Evolutionary conservation across 176 grass and related monocot species (phyloP).

Genomic region (Cymbopogon citratus): DNA sequence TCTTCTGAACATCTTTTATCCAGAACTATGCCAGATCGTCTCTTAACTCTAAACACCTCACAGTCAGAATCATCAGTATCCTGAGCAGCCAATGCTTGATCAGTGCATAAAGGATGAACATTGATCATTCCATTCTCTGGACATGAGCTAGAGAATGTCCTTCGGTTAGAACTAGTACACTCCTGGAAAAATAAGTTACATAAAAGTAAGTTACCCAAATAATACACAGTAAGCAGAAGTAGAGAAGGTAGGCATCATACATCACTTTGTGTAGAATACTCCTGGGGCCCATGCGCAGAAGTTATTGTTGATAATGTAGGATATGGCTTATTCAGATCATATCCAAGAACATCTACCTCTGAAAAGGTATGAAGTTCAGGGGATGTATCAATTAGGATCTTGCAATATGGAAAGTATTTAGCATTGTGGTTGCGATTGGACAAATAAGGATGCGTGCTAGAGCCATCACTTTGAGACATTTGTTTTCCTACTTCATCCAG

Average conservation of each 20-base stretch:
- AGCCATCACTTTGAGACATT: constrained; percentile 16
- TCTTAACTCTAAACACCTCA: constrained; percentile 84
- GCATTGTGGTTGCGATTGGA: constrained; percentile 28
- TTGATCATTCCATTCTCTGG: constrained; percentile 23
- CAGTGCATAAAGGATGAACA: constrained; percentile 21
- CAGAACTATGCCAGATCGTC: constrained; percentile 48
- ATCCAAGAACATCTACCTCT: constrained; percentile 31
- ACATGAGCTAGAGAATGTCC: constrained; percentile 30
- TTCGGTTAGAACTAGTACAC: constrained; percentile 45
- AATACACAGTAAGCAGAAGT: constrained; percentile 4
- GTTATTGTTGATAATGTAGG: constrained; percentile 45
- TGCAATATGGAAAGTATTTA: constrained; percentile 35
- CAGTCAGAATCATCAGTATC: constrained; percentile 86
- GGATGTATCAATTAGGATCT: constrained; percentile 31
- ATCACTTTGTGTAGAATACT: constrained; percentile 47
- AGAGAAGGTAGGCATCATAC: constrained; percentile 38
- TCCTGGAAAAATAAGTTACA: constrained; percentile 45
- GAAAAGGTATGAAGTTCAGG: constrained; percentile 31
- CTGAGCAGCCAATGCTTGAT: constrained; percentile 37
- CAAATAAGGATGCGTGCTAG: constrained; percentile 18
- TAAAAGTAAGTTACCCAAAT: constrained; percentile 11
- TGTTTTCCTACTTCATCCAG: constrained; percentile 32
- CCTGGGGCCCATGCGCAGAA: constrained; percentile 34
- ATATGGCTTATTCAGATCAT: constrained; percentile 51
- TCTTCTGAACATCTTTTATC: constrained; percentile 35